A percentile compares a stretch with the other conserved stretches of the same genome.
phyloP scores from a whole-genome alignment of 257 asterid species.

The Petunia secreta region DNA sequence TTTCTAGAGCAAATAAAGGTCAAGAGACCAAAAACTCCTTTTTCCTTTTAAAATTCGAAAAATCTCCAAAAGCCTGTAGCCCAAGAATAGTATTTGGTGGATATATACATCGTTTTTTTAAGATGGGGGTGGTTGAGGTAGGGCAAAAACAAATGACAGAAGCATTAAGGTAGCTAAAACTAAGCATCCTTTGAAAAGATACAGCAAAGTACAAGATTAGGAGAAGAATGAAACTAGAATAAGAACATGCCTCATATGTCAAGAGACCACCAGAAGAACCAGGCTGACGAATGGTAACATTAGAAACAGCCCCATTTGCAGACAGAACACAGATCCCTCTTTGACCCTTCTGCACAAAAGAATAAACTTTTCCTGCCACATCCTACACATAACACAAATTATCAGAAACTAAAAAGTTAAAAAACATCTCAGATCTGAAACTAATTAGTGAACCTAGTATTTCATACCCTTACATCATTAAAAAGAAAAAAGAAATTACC shows the following conservation, averaged over 20 bases:
- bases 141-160: constrained; percentile 20
- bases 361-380: constrained; percentile 83
- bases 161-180: not conserved
- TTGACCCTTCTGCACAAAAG: constrained; percentile 77
- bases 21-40: not conserved
- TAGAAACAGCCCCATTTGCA: constrained; percentile 91
- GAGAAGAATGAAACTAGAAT: not conserved
- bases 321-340: constrained; percentile 87
- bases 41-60: too few relatives aligned
- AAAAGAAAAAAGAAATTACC: constrained; percentile 38
- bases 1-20: not conserved
- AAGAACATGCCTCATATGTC: constrained; percentile 74
- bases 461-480: constrained; percentile 8
- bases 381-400: constrained; percentile 52
- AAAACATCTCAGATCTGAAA: constrained; percentile 24
- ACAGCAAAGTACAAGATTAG: not conserved
- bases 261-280: constrained; percentile 87
- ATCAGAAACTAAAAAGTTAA: not conserved
- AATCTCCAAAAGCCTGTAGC: too few relatives aligned
- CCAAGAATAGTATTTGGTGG: too few relatives aligned
- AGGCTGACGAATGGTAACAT: constrained; percentile 90
- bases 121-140: not conserved
- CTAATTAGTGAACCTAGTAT: not conserved
- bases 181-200: constrained; percentile 2
- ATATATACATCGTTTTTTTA: not conserved